Base-by-base conservation (phyloP, 1,284 basidiomycete species). In the Ceraceosorus guamensis region DNA sequence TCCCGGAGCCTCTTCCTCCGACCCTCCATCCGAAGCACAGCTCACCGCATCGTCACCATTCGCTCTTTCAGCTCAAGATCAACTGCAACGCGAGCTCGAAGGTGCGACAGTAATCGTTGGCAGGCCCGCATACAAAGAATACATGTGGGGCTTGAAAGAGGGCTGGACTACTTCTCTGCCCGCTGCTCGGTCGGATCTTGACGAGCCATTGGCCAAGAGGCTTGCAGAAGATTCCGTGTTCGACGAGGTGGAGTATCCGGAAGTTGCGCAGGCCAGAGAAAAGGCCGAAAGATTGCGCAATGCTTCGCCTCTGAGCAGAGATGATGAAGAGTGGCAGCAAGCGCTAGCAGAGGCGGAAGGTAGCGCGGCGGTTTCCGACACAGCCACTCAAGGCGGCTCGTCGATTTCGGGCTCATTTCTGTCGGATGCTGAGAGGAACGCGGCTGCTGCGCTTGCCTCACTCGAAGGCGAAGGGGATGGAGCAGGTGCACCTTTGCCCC, bases 101-200 rank as follows among this genome's bases (percentile, higher is more conserved):
- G 91, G 91, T 4, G 92, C 91, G 0, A 82, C 86, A 45, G 81
- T 97, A 54, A 80, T 98, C 53, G 78, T 97, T n/a, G 95, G 95
- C 6, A 83, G 93, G 56, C 86, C 88, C 37, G 88, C 90, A 1
- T 83, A 92, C 76, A 98, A 97, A 78, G 93, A 98, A 79, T 97
- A 89, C 77, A 84, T 95, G 80, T 83, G 85, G 59, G 93, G 91
- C 1, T 75, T 97, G 52, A 83, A 83, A 68, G 81, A 83, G 51
- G 93, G 95, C 0, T 98, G 89, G 88, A 83, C 84, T 16, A 65
- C 65, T 6, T 46, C 18, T 10, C 54, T 67, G 11, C 73, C 74
- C 2, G 80, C 83, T 2, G 78, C 90, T 24, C 82, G 84, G 50
- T 81, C 82, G 45, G 80, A 87, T 60, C 44, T 57, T 48, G 70